phyloP scores from a whole-genome alignment of 179 eudicot species.

The Silene vulgaris region DNA sequence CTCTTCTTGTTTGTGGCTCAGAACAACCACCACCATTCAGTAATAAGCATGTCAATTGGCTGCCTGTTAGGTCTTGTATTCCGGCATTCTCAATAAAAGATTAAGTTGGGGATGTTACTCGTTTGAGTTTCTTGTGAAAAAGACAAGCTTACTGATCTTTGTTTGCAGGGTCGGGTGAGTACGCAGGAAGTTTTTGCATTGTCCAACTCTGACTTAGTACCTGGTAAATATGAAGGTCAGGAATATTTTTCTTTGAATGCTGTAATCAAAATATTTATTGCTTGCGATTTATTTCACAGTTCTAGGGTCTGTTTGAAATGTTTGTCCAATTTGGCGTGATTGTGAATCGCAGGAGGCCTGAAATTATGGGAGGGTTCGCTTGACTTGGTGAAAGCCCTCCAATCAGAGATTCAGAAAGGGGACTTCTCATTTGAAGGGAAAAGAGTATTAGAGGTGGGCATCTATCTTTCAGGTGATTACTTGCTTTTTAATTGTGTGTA shows the following conservation, averaged over 20 bases:
- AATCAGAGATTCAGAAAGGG: slow-evolving; percentile 56
- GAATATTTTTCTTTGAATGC: background rate
- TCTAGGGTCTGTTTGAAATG: background rate
- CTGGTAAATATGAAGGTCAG: slow-evolving; percentile 97
- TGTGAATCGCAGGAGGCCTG: slow-evolving; percentile 61
- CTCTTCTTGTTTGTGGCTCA: background rate
- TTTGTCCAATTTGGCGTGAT: slow-evolving; percentile 13
- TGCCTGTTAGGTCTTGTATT: background rate
- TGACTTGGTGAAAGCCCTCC: slow-evolving; percentile 70
- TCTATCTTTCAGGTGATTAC: slow-evolving; percentile 36
- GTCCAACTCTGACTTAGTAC: slow-evolving; percentile 88
- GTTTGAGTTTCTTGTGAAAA: slow-evolving; percentile 5
- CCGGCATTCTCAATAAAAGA: background rate
- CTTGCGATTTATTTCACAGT: background rate
- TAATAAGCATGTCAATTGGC: background rate
- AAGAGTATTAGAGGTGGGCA: slow-evolving; percentile 85
- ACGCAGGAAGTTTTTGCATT: slow-evolving; percentile 76
- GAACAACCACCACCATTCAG: no score
- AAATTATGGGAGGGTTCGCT: slow-evolving; percentile 99
- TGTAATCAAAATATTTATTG: background rate
- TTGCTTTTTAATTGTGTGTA: slow-evolving; percentile 16
- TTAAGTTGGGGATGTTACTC: background rate
- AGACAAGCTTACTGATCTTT: background rate
- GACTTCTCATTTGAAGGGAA: slow-evolving; percentile 54
- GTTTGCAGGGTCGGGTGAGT: slow-evolving; percentile 80